Evolutionary conservation across 2,329 filamentous ascomycete species (phyloP).

Genomic region (Epichloe glyceriae): DNA sequence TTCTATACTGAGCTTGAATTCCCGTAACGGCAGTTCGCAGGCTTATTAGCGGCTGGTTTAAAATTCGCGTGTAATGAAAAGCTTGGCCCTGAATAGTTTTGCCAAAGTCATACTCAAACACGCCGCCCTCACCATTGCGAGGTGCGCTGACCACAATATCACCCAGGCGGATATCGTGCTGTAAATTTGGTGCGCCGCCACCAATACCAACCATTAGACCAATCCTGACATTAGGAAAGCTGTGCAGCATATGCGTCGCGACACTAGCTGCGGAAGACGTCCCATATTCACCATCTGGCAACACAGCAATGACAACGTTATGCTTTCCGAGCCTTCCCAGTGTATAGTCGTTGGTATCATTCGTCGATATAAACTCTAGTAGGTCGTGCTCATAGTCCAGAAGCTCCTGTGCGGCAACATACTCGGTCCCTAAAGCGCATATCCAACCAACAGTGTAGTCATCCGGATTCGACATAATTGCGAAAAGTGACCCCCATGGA

Average conservation of each 20-base stretch:
- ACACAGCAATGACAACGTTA: conserved; percentile 9
- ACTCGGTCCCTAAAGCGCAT: conserved; percentile 24
- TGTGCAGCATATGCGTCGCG: conserved; percentile 14
- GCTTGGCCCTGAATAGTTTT: background rate
- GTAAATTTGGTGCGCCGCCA: conserved; percentile 20
- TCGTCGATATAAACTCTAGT: conserved; percentile 12
- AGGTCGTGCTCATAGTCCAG: conserved; percentile 20
- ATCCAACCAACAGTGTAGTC: conserved; percentile 32
- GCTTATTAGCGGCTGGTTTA: too few species aligned
- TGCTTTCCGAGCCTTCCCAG: conserved; percentile 8
- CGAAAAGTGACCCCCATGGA: too few species aligned
- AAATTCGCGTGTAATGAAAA: too few species aligned
- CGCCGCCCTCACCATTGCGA: background rate
- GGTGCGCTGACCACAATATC: conserved; percentile 12
- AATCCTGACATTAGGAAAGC: conserved; percentile 17
- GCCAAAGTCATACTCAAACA: background rate
- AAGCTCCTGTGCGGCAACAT: conserved; percentile 22
- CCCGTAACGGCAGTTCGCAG: too few species aligned
- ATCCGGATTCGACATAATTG: too few species aligned
- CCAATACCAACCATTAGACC: conserved; percentile 8
- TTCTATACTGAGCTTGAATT: too few species aligned
- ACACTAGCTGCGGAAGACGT: conserved; percentile 10
- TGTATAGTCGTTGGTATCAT: conserved; percentile 8
- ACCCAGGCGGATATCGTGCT: conserved; percentile 20
- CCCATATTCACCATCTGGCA: conserved; percentile 6